Conservation (phyloP, 2,329 filamentous ascomycete genomes). For the Aspergillus pseudoviridinutans region DNA sequence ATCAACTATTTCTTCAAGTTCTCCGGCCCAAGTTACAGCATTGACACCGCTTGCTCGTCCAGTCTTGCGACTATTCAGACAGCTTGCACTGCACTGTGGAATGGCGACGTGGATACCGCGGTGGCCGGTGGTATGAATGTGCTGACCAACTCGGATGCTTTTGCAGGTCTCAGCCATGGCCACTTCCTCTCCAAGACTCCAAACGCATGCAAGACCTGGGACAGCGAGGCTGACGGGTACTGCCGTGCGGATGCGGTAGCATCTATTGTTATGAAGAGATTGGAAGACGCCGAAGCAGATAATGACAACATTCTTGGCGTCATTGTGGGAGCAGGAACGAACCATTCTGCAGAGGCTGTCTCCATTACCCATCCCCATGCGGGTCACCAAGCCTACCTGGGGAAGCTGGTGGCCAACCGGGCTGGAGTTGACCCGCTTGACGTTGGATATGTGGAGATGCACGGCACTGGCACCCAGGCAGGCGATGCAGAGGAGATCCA, state of each 20-base stretch:
- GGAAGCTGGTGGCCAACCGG: slow-evolving; percentile 33
- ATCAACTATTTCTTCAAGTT: slow-evolving; percentile 77
- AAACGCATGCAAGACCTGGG: slow-evolving; percentile 46
- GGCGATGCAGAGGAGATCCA: slow-evolving; percentile 38
- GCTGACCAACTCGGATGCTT: slow-evolving; percentile 75
- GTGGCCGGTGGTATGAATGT: slow-evolving; percentile 70
- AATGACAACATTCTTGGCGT: slow-evolving; percentile 43
- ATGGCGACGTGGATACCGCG: slow-evolving; percentile 72
- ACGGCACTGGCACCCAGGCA: slow-evolving; percentile 39
- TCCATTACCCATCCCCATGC: slow-evolving; percentile 43
- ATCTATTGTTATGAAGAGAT: slow-evolving; percentile 48
- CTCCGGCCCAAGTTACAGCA: slow-evolving; percentile 64
- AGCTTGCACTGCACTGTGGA: slow-evolving; percentile 67
- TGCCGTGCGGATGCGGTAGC: slow-evolving; percentile 51
- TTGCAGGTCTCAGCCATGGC: slow-evolving; percentile 62
- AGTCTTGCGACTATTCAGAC: slow-evolving; percentile 67
- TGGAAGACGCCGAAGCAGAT: slow-evolving; percentile 49
- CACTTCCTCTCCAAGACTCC: slow-evolving; percentile 33
- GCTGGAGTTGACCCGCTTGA: slow-evolving; percentile 35
- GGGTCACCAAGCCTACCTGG: slow-evolving; percentile 35
- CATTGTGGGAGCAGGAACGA: slow-evolving; percentile 33
- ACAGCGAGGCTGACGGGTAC: slow-evolving; percentile 51
- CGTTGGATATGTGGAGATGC: slow-evolving; percentile 38
- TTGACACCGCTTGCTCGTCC: slow-evolving; percentile 74
- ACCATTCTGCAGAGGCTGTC: slow-evolving; percentile 34